A percentile compares a stretch with the other conserved stretches of the same genome.
Evolutionary conservation across 2,329 filamentous ascomycete species (phyloP).

Genomic region (Clonostachys rosea): DNA sequence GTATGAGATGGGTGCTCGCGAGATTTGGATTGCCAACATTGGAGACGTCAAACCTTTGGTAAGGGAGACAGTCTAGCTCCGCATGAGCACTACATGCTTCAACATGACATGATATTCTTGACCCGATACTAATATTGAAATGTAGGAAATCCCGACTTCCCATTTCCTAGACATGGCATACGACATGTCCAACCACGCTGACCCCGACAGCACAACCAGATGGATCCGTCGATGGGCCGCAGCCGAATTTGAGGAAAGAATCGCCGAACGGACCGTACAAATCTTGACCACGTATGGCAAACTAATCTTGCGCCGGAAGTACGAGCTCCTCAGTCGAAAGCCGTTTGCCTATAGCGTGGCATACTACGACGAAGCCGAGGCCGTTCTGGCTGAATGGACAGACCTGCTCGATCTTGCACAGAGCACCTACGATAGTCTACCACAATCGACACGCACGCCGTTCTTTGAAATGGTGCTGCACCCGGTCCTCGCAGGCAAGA

Average conservation of each 20-base stretch:
- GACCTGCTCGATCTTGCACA: slow-evolving; percentile 36
- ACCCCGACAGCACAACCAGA: slow-evolving; percentile 28
- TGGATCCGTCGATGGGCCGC: slow-evolving; percentile 42
- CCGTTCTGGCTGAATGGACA: slow-evolving; percentile 44
- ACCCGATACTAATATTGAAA: slow-evolving; percentile 14
- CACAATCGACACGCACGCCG: slow-evolving; percentile 30
- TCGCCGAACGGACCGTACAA: slow-evolving; percentile 35
- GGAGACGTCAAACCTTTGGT: slow-evolving; percentile 58
- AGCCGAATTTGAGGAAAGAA: slow-evolving; percentile 37
- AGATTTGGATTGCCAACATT: slow-evolving; percentile 65
- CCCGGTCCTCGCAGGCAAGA: slow-evolving; percentile 47
- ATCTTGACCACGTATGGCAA: slow-evolving; percentile 42
- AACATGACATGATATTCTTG: too few species aligned
- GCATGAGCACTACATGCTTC: too few species aligned
- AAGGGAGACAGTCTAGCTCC: too few species aligned
- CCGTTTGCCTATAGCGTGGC: slow-evolving; percentile 40
- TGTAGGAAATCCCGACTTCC: slow-evolving; percentile 26
- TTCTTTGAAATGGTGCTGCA: slow-evolving; percentile 56
- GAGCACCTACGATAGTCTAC: slow-evolving; percentile 34
- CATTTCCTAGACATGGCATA: slow-evolving; percentile 53
- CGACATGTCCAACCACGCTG: slow-evolving; percentile 28
- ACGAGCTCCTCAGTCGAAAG: slow-evolving; percentile 21
- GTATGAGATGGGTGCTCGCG: slow-evolving; percentile 50
- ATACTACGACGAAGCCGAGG: slow-evolving; percentile 55
- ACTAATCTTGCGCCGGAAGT: slow-evolving; percentile 25